Conservation (phyloP, 805 yeast species). For the Brettanomyces bruxellensis region DNA sequence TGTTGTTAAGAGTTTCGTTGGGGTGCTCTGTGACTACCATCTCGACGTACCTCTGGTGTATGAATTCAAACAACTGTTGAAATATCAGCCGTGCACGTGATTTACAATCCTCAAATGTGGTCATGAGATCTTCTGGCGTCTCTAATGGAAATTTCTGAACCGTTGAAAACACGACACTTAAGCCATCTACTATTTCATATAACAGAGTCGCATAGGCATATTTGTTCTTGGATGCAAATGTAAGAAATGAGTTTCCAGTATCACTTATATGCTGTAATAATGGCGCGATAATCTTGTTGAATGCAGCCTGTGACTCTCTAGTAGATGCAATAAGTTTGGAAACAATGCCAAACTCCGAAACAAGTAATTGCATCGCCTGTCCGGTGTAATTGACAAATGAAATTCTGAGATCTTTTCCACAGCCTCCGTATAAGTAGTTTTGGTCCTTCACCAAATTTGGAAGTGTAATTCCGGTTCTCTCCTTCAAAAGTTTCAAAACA, state of each 20-base stretch:
- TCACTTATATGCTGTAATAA: slow-evolving; percentile 31
- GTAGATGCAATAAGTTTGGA: slow-evolving; percentile 27
- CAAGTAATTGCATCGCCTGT: slow-evolving; percentile 6
- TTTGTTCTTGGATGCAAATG: slow-evolving; percentile 31
- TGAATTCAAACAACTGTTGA: slow-evolving; percentile 45
- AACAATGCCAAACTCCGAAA: slow-evolving; percentile 12
- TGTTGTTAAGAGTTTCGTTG: slow-evolving; percentile 18
- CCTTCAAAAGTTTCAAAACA: not conserved
- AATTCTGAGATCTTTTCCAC: slow-evolving; percentile 4
- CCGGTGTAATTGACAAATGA: slow-evolving; percentile 13
- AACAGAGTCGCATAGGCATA: slow-evolving; percentile 41
- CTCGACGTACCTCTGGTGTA: slow-evolving; percentile 37
- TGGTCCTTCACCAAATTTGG: slow-evolving; percentile 21
- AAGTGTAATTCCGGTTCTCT: slow-evolving; percentile 27
- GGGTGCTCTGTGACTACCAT: slow-evolving; percentile 52
- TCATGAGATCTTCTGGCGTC: slow-evolving; percentile 8
- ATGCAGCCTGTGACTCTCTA: slow-evolving; percentile 32
- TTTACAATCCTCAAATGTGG: not conserved
- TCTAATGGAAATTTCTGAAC: slow-evolving; percentile 7
- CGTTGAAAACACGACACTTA: slow-evolving; percentile 5
- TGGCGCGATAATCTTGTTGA: slow-evolving; percentile 51
- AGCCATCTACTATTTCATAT: slow-evolving; percentile 38
- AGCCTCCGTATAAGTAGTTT: slow-evolving; percentile 23
- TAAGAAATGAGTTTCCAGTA: slow-evolving; percentile 29
- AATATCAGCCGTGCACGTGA: slow-evolving; percentile 21